Evolutionary conservation across 1,139 yeast species (phyloP).

Genomic region (Taphrina wiesneri): DNA sequence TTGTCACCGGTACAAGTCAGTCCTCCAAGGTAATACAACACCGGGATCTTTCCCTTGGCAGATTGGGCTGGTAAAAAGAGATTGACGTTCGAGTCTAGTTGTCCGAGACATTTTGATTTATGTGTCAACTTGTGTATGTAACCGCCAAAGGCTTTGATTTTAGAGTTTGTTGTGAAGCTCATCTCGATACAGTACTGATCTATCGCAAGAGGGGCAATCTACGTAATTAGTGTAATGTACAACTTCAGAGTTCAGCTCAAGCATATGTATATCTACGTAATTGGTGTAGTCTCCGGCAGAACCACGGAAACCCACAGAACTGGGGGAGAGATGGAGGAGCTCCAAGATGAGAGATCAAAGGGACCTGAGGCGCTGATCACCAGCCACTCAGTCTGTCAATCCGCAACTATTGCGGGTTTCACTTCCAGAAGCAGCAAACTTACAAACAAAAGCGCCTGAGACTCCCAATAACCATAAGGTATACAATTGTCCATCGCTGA

Average conservation of each 20-base stretch:
- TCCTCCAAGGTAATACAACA: slow-evolving; percentile 79
- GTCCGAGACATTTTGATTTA: slow-evolving; percentile 67
- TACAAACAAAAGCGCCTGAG: not conserved
- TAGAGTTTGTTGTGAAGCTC: slow-evolving; percentile 55
- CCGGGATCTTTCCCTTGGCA: slow-evolving; percentile 56
- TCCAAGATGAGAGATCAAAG: not conserved
- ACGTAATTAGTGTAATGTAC: not conserved
- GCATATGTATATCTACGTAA: too few relatives aligned
- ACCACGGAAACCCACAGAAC: too few relatives aligned
- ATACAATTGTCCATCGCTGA: too few relatives aligned
- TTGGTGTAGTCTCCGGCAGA: too few relatives aligned
- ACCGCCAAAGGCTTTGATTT: slow-evolving; percentile 74
- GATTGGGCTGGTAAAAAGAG: slow-evolving; percentile 71
- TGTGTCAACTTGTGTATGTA: slow-evolving; percentile 73
- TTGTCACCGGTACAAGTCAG: slow-evolving; percentile 92
- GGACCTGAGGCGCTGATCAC: too few relatives aligned
- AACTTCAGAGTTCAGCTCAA: too few relatives aligned
- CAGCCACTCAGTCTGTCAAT: not conserved
- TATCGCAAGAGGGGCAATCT: too few relatives aligned
- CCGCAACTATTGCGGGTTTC: not conserved
- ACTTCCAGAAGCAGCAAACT: not conserved
- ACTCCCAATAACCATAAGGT: too few relatives aligned
- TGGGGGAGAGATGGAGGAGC: not conserved
- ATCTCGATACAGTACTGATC: not conserved
- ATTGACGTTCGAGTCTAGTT: slow-evolving; percentile 73